phyloP scores from a whole-genome alignment of 805 yeast species.

The Metschnikowia corniflorae region DNA sequence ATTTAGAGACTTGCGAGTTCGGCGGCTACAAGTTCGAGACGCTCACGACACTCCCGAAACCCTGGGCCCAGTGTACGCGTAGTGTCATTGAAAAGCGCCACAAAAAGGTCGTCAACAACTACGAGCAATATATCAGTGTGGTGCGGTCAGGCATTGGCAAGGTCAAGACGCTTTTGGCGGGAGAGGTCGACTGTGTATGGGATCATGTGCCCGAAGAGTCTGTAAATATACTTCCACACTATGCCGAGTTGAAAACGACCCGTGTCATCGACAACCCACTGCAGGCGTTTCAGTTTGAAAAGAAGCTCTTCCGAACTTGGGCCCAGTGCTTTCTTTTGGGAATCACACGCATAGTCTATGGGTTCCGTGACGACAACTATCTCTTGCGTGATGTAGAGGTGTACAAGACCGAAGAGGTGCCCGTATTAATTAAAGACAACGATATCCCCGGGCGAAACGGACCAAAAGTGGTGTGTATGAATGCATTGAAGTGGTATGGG shows the following conservation, averaged over 20 bases:
- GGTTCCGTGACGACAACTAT: conserved; percentile 75
- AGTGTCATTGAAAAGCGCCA: conserved; percentile 63
- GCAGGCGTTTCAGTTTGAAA: conserved; percentile 66
- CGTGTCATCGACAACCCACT: conserved; percentile 51
- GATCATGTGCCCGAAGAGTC: conserved; percentile 62
- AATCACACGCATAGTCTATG: conserved; percentile 74
- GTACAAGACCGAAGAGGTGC: conserved; percentile 73
- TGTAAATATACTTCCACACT: conserved; percentile 60
- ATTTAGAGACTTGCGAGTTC: conserved; percentile 45
- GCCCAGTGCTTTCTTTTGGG: conserved; percentile 91
- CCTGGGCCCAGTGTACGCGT: conserved; percentile 69
- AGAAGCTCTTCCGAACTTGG: conserved; percentile 80
- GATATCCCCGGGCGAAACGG: conserved; percentile 32
- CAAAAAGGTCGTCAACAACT: conserved; percentile 58
- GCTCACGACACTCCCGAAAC: conserved; percentile 67
- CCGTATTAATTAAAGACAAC: conserved; percentile 57
- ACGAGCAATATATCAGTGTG: conserved; percentile 76
- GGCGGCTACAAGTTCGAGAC: conserved; percentile 86
- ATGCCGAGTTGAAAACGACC: conserved; percentile 81
- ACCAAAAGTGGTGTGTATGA: conserved; percentile 64
- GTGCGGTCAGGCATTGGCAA: conserved; percentile 82
- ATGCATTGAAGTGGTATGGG: conserved; percentile 81
- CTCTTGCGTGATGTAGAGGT: conserved; percentile 69
- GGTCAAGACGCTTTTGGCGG: conserved; percentile 66
- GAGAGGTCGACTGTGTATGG: conserved; percentile 89